Base-by-base conservation (phyloP, 1,139 yeast genomes). In the Suhomyces bribrorum region DNA sequence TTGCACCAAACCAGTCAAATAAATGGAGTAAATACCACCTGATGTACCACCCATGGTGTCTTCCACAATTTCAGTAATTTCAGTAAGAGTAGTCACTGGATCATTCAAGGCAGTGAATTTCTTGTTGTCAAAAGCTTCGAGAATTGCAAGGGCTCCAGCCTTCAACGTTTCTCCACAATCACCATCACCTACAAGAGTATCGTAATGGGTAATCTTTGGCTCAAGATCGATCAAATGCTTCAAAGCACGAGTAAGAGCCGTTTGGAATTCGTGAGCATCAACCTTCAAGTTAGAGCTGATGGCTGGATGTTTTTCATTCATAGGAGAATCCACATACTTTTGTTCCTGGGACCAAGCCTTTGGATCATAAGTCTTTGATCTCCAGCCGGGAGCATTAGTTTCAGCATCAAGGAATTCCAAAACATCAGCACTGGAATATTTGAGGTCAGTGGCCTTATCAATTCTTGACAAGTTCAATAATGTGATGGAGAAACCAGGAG, bases 31-130 rank as follows among this genome's bases (percentile, higher is more conserved):
- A 31, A 90, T 65, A 0, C 97, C 97, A 38, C 97, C 97, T 2
- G 95, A 86, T 0, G 97, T 90, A 34, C 97, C 97, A 37, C 97
- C 97, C 97, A 90, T 90, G 24, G 81, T 82, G 39, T 82, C 83
- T 56, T 90, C 97, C 14, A 89, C 88, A 20, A 85, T 62, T 16
- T 56, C 59, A 11, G 96, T 87, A 38, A 72, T 68, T 15, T 47
- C 53, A 4, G 66, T 55, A 34, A 87, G 60, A 0, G 86, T 75
- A 14, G 67, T 63, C 11, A 69, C 73, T 1, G 76, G 76, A 46
- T 76, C 77, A 14, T 77, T 75, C 36, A 83, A 71, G 28, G 76
- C 75, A 7, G 39, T 31, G 27, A 36, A 36, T 25, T 69, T 64
- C 12, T 39, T 37, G 22, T 41, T 32, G 17, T 72, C 65, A 36